Percentiles rank a stretch among this genome's conserved stretches.
These are phyloP conservation scores for Pseudopithomyces chartarum DNA, from an alignment of 2,329 filamentous ascomycete genomes.

Conservation along the genomic window DNA sequence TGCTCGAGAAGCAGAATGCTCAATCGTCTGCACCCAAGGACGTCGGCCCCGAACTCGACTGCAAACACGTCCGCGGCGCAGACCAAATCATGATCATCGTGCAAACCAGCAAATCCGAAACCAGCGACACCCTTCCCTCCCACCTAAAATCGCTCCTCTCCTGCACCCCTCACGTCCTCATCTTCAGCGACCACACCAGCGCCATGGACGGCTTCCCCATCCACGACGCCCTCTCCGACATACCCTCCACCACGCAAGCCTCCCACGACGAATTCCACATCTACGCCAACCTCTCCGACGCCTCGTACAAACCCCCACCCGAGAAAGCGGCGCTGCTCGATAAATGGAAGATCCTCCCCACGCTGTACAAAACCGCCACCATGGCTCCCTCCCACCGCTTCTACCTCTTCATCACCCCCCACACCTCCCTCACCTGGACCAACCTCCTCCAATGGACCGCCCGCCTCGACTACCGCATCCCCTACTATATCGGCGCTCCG, in stretches of 20 bases:
- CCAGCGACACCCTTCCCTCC: constrained; percentile 58
- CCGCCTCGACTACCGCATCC: constrained; percentile 46
- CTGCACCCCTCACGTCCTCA: constrained; percentile 60
- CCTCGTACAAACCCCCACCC: constrained; percentile 46
- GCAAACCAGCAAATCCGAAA: constrained; percentile 64
- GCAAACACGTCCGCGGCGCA: constrained; percentile 36
- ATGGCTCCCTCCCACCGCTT: constrained; percentile 34
- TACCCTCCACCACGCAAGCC: constrained; percentile 39
- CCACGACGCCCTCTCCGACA: constrained; percentile 55
- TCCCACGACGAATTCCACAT: constrained; percentile 56
- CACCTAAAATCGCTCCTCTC: constrained; percentile 60
- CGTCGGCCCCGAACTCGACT: constrained; percentile 17
- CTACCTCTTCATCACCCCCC: constrained; percentile 43
- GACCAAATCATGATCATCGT: constrained; percentile 62
- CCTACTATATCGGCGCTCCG: constrained; percentile 49
- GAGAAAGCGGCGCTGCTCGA: constrained; percentile 58
- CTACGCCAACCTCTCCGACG: constrained; percentile 55
- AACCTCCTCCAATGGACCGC: constrained; percentile 47
- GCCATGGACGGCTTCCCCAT: constrained; percentile 57
- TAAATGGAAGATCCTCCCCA: constrained; percentile 64
- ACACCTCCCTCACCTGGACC: constrained; percentile 42
- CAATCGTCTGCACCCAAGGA: not conserved
- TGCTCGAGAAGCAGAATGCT: constrained; percentile 7
- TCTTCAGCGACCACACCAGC: constrained; percentile 63
- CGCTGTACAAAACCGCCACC: constrained; percentile 56